A percentile compares a stretch with the other conserved stretches of the same genome.
These are phyloP conservation scores for Aspergillus egyptiacus DNA, from an alignment of 495 filamentous ascomycete species.

Conservation along the genomic window DNA sequence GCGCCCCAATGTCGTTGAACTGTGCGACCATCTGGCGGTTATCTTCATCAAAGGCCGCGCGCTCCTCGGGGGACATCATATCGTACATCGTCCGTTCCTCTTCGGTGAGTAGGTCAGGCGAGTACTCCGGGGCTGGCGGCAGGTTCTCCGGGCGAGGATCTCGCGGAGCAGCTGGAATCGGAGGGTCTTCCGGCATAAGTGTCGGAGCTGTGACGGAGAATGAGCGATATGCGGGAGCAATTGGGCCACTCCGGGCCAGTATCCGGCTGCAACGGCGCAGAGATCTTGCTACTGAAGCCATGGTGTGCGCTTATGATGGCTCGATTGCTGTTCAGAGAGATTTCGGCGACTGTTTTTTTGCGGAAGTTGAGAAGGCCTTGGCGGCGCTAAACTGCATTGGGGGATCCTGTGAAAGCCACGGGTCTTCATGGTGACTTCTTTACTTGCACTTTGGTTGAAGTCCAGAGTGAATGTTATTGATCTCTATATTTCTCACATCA, in stretches of 20 bases:
- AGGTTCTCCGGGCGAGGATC: slow-evolving; percentile 30
- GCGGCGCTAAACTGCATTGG: slow-evolving; percentile 22
- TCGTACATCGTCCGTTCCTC: slow-evolving; percentile 45
- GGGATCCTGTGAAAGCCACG: neutral
- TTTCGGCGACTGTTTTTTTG: slow-evolving; percentile 22
- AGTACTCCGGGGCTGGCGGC: slow-evolving; percentile 34
- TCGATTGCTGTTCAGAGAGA: slow-evolving; percentile 19
- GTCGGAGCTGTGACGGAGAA: slow-evolving; percentile 38
- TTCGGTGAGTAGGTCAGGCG: slow-evolving; percentile 32
- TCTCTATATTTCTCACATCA: neutral
- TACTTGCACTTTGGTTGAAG: neutral
- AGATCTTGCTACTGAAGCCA: slow-evolving; percentile 38
- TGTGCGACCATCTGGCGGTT: slow-evolving; percentile 32
- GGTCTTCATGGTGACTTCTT: too few relatives aligned
- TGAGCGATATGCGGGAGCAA: slow-evolving; percentile 24
- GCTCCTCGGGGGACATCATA: slow-evolving; percentile 43
- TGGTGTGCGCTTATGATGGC: slow-evolving; percentile 20
- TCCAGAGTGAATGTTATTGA: neutral
- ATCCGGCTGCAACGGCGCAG: slow-evolving; percentile 33
- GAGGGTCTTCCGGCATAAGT: slow-evolving; percentile 36
- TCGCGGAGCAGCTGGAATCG: slow-evolving; percentile 27
- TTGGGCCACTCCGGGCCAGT: slow-evolving; percentile 28
- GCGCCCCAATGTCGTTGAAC: slow-evolving; percentile 35
- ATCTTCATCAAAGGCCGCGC: slow-evolving; percentile 36
- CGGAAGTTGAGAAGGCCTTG: slow-evolving; percentile 9